Evolutionary conservation across 768 basidiomycete species (phyloP), one percentile per base, ranked within the genome.

Genomic region (Pleurotus sapidus): DNA sequence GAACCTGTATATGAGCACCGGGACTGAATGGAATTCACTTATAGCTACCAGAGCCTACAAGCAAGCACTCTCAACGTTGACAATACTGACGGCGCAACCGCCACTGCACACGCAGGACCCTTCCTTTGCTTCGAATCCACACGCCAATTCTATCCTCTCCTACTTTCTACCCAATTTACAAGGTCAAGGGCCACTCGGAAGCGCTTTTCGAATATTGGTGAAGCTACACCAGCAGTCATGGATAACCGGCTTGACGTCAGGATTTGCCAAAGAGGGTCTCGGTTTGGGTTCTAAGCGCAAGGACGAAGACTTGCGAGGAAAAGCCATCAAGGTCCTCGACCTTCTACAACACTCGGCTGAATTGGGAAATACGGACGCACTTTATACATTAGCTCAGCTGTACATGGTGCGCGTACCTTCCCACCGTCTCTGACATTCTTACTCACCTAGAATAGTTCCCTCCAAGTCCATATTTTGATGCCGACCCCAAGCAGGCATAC

Each of bases 251-350:
- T 14, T 74, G 84, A 39, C 74, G 74, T 39, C 69, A 57, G 73
- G 71, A 57, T 65, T 74, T 40, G 73, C 75, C 48, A 77, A 72
- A 60, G 76, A 77, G 56, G 66, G 67, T 1, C 51, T 76, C 6
- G 73, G 73, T 53, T 67, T 76, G 14, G 66, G 77, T 4, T 72
- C 78, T 18, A 82, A 77, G 62, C 80, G 75, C 66, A 83, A 76
- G 64, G 84, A 86, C 15, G 89, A 91, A 46, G 90, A 92, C 60
- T 70, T 84, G 61, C 77, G 74, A 17, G 77, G 82, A 2, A 89
- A 88, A 64, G 87, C 89, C 7, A 84, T 91, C 67, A 93, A 93
- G 67, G 89, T 91, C 30, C 66, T 93, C 12, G 91, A 93, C 65
- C 68, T 95, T 9, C 72, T 95, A 27, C 83, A 91, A 58, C 88